Percentiles rank a stretch among this genome's conserved stretches.
Conservation (phyloP, 495 filamentous ascomycete species). For the Sporormia fimetaria region DNA sequence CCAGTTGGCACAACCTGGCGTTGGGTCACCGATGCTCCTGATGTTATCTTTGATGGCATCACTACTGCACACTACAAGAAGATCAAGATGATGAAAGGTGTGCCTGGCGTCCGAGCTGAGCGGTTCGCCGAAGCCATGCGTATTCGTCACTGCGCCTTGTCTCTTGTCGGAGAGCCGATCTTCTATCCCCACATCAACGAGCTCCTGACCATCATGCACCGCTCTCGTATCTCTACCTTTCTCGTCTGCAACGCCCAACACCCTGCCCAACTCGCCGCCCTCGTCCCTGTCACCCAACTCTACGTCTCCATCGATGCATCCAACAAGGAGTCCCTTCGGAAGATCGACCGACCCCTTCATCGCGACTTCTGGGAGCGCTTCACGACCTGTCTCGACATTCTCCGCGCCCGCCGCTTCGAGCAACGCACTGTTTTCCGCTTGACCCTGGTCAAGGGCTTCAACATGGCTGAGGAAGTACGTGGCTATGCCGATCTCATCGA, state of each 20-base stretch:
- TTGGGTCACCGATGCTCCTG: conserved; percentile 84
- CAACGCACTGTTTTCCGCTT: conserved; percentile 93
- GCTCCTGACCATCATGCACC: conserved; percentile 70
- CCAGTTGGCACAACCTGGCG: conserved; percentile 93
- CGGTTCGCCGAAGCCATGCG: conserved; percentile 85
- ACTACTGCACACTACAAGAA: conserved; percentile 90
- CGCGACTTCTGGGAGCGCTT: conserved; percentile 97
- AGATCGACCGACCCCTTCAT: conserved; percentile 84
- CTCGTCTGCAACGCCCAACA: conserved; percentile 98
- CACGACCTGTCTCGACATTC: conserved; percentile 76
- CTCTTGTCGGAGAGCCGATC: conserved; percentile 87
- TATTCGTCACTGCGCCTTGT: conserved; percentile 83
- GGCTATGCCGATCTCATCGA: conserved; percentile 87
- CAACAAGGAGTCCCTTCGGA: conserved; percentile 73
- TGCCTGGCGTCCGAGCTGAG: conserved; percentile 84
- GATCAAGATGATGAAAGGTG: conserved; percentile 90
- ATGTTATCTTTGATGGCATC: conserved; percentile 77
- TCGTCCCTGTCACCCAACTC: conserved; percentile 78
- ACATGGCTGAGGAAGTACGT: conserved; percentile 81
- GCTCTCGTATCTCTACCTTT: conserved; percentile 81
- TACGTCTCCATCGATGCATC: conserved; percentile 94
- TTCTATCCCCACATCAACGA: conserved; percentile 97
- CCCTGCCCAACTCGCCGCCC: conserved; percentile 71
- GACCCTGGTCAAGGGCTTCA: conserved; percentile 93
- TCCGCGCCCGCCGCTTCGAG: conserved; percentile 63